Base-by-base conservation (phyloP, 1,284 basidiomycete species). In the Mycena citricolor region DNA sequence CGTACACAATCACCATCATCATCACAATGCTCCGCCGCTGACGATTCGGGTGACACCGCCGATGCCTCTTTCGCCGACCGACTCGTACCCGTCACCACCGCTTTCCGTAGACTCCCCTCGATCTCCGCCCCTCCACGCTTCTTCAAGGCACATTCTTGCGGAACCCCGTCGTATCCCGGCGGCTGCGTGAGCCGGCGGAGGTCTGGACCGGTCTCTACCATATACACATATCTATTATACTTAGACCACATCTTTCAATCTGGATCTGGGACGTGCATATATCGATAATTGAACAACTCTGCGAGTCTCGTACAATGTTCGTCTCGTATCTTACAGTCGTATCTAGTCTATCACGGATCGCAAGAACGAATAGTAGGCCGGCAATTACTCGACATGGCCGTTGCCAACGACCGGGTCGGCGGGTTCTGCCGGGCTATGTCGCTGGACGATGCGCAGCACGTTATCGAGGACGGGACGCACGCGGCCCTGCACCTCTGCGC, bases 81-180 rank as follows among this genome's bases (percentile, higher is more conserved):
- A 78, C 43, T 75, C 81, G 28, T 90, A 90, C 59, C 86, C 86
- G 6, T 88, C 86, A 0, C 86, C 86, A 0, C 87, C 87, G 31
- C 73, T 76, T 8, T 89, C 86, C 12, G 58, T 80, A 39, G 85
- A 86, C 64, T 87, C 84, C 12, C 86, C 86, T n/a, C 33, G 43
- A n/a, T 34, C 39, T 20, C 39, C 29, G 12, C 51, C 47, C 7
- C 34, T 32, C 20, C n/a, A 44, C 33, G 33, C 39, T 20, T n/a
- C n/a, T 31, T 43, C 25, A 42, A 44, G 43, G 3, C 39, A 16
- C 11, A n/a, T n/a, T n/a, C n/a, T n/a, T n/a, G n/a, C n/a, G n/a
- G n/a, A 25, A 17, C 32, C 13, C 32, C 39, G 44, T 20, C 48
- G 40, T 29, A 40, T 50, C 11, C 35, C 42, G 8, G 44, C 40